phyloP scores from a whole-genome alignment of 768 basidiomycete genomes.

The Lactarius trivialis region DNA sequence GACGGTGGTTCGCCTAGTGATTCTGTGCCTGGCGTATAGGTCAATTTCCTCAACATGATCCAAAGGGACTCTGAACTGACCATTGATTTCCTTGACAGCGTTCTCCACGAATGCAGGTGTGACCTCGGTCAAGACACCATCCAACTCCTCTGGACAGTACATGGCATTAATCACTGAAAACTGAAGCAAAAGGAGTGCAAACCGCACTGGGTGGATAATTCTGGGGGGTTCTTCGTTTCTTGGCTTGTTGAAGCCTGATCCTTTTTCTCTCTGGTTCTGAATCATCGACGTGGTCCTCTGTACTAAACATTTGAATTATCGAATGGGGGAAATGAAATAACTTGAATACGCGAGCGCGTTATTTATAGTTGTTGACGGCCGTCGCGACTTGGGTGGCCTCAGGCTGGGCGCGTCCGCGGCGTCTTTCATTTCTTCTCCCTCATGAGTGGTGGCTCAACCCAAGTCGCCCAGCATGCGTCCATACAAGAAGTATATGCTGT shows the following conservation, averaged over 20 bases:
- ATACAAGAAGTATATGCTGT: constrained; percentile 61
- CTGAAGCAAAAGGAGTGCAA: background rate
- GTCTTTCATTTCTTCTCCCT: constrained; percentile 5
- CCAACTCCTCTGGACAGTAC: background rate
- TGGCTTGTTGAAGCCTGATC: constrained; percentile 26
- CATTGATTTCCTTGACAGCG: constrained; percentile 22
- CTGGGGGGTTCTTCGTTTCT: constrained; percentile 25
- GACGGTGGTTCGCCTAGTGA: background rate
- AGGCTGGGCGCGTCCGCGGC: background rate
- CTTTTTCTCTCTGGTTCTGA: constrained; percentile 65
- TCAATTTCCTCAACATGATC: background rate
- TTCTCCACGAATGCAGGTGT: background rate
- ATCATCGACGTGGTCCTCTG: constrained; percentile 44
- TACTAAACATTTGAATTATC: background rate
- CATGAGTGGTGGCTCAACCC: constrained; percentile 23
- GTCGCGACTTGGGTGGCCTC: background rate
- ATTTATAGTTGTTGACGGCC: constrained; percentile 21
- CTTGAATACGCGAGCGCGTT: constrained; percentile 17
- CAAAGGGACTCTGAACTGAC: constrained; percentile 5
- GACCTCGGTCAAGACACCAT: background rate
- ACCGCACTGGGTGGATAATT: background rate
- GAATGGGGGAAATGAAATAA: background rate
- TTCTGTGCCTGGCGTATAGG: background rate
- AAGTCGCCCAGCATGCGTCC: constrained; percentile 39
- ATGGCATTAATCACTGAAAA: background rate